A percentile compares a stretch with the other conserved stretches of the same genome.
Evolutionary conservation across 2,329 filamentous ascomycete genomes (phyloP).

Genomic region (Trichoderma atroviride): DNA sequence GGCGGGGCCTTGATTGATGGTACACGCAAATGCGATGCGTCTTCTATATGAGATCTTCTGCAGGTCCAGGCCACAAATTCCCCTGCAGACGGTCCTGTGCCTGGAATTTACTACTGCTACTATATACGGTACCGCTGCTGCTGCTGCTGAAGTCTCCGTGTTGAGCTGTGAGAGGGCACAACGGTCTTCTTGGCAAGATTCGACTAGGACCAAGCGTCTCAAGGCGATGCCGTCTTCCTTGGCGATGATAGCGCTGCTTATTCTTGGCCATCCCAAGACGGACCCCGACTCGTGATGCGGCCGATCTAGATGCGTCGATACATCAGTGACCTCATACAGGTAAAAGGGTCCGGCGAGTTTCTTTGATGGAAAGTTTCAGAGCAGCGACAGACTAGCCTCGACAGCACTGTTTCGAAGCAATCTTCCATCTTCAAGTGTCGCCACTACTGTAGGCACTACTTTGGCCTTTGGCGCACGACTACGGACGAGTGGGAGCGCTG

Average conservation of each 20-base stretch:
- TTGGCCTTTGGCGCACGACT: neutral
- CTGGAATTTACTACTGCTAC: neutral
- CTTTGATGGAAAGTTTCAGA: neutral
- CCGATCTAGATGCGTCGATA: neutral
- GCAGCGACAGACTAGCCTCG: neutral
- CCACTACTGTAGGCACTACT: neutral
- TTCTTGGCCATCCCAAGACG: neutral
- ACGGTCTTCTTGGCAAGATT: slow-evolving; percentile 11
- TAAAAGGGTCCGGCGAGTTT: neutral
- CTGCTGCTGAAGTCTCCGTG: neutral
- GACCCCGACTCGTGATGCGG: slow-evolving; percentile 10
- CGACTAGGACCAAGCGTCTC: neutral
- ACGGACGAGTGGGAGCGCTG: neutral
- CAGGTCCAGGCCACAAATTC: slow-evolving; percentile 10
- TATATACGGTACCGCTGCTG: neutral
- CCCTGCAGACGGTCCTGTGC: neutral
- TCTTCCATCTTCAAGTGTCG: neutral
- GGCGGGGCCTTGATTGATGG: neutral
- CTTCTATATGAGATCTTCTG: slow-evolving; percentile 5
- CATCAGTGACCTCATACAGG: neutral
- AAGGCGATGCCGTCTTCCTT: neutral
- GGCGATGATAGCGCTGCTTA: neutral
- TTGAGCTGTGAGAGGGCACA: neutral
- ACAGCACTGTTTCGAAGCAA: neutral
- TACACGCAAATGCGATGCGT: neutral